Evolutionary conservation across 1,284 basidiomycete genomes (phyloP).

Genomic region (Tilletiopsis washingtonensis): DNA sequence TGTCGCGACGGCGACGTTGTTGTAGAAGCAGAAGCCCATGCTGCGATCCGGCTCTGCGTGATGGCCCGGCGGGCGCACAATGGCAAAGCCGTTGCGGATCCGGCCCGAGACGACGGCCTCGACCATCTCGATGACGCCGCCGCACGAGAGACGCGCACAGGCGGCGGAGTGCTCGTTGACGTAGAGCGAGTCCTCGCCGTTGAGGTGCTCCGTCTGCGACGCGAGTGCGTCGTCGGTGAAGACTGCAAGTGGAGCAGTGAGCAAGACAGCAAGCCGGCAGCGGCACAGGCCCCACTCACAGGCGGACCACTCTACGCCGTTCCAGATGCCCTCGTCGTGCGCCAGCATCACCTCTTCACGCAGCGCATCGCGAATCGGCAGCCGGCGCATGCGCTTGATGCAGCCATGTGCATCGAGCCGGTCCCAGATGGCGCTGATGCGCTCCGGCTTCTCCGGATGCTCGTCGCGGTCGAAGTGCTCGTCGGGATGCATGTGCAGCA

Average conservation of each 20-base stretch:
- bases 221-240: conserved; percentile 27
- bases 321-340: conserved; percentile 82
- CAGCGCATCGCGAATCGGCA: conserved; percentile 66
- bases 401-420: conserved; percentile 60
- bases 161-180: conserved; percentile 76
- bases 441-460: conserved; percentile 84
- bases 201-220: conserved; percentile 62
- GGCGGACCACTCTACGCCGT: conserved; percentile 71
- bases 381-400: conserved; percentile 64
- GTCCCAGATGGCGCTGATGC: conserved; percentile 72
- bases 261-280: neutral
- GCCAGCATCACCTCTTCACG: conserved; percentile 76
- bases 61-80: conserved; percentile 93
- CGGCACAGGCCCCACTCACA: conserved; percentile 52
- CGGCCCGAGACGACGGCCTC: conserved; percentile 74
- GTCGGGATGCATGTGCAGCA: conserved; percentile 59
- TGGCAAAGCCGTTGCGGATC: conserved; percentile 82
- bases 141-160: conserved; percentile 79
- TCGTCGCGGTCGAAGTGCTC: conserved; percentile 48
- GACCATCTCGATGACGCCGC: conserved; percentile 85
- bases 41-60: conserved; percentile 96
- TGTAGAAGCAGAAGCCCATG: conserved; percentile 99
- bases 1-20: conserved; percentile 90
- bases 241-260: conserved; percentile 10
- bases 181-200: conserved; percentile 74